Evolutionary conservation across 352 stramenopile genomes (phyloP).

Genomic region (Phytophthora tentaculata): DNA sequence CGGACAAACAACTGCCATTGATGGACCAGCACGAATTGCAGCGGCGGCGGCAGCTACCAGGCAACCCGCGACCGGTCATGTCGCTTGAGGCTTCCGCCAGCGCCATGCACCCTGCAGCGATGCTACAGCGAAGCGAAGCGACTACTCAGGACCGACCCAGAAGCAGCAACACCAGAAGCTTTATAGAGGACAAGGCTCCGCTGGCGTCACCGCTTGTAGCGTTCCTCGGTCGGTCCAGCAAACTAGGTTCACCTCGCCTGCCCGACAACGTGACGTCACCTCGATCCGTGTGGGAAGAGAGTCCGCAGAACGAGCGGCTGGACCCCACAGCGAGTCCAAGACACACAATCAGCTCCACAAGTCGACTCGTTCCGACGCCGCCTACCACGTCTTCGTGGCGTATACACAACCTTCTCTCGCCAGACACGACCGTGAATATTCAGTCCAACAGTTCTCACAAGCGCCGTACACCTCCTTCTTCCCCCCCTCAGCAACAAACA

Average conservation of each 20-base stretch:
- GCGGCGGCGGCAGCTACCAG: constrained; percentile 19
- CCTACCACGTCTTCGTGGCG: constrained; percentile 31
- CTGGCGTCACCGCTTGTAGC: constrained; percentile 36
- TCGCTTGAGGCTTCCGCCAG: constrained; percentile 26
- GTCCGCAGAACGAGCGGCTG: constrained; percentile 29
- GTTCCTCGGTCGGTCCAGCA: constrained; percentile 40
- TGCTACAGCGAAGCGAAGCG: constrained; percentile 6
- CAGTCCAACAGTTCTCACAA: constrained; percentile 25
- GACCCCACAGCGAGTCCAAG: constrained; percentile 44
- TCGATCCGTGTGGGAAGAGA: constrained; percentile 42
- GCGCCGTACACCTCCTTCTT: constrained; percentile 20
- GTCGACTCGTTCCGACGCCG: constrained; percentile 20
- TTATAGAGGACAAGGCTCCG: constrained; percentile 27
- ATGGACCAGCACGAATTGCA: constrained; percentile 31
- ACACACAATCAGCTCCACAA: constrained; percentile 23
- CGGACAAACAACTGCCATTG: constrained; percentile 40
- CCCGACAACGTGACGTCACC: constrained; percentile 42
- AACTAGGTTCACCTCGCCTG: constrained; percentile 39
- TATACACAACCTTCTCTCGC: constrained; percentile 36
- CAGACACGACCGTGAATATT: constrained; percentile 25
- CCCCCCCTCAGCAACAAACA: constrained; percentile 13
- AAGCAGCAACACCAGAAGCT: constrained; percentile 5
- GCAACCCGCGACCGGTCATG: constrained; percentile 21
- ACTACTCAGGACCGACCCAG: constrained; percentile 10
- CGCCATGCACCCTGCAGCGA: constrained; percentile 19